Percentiles rank a stretch among this genome's conserved stretches.
phyloP scores from a whole-genome alignment of 495 filamentous ascomycete species.

The Darksidea phi region DNA sequence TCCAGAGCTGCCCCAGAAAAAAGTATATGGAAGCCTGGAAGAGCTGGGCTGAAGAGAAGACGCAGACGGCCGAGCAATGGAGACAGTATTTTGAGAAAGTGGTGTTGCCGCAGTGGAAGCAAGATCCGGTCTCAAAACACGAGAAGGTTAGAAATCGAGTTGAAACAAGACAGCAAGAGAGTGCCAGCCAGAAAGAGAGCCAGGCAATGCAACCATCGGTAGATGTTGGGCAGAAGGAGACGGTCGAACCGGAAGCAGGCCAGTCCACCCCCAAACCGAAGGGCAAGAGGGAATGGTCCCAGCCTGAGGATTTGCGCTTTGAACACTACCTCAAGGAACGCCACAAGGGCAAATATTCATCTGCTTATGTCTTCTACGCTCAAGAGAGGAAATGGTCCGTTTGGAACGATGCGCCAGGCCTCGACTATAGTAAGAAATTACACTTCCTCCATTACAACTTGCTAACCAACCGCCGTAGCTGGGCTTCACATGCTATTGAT shows the following conservation, averaged over 20 bases:
- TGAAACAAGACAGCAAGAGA: not conserved
- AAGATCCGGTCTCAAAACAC: conserved; percentile 19
- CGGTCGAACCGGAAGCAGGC: conserved; percentile 3
- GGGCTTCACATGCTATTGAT: conserved; percentile 8
- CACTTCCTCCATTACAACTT: not conserved
- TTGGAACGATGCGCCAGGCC: not conserved
- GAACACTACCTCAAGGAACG: conserved; percentile 6
- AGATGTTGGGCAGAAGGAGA: not conserved
- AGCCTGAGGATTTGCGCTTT: conserved; percentile 5
- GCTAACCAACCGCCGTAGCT: not conserved
- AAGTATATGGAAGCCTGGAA: conserved; percentile 23
- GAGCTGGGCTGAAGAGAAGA: conserved; percentile 8
- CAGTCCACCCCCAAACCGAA: not conserved
- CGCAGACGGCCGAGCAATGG: conserved; percentile 22
- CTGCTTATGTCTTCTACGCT: conserved; percentile 8
- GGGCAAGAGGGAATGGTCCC: not conserved
- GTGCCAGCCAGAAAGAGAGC: not conserved
- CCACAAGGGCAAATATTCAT: not conserved
- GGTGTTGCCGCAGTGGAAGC: conserved; percentile 27
- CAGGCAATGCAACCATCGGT: not conserved
- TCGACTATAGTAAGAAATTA: conserved; percentile 12
- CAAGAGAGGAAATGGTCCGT: not conserved
- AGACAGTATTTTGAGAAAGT: conserved; percentile 28
- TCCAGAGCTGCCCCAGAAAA: not conserved
- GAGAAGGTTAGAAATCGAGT: conserved; percentile 3